Evolutionary conservation across 2,329 filamentous ascomycete species (phyloP).

Genomic region (Drechmeria coniospora): DNA sequence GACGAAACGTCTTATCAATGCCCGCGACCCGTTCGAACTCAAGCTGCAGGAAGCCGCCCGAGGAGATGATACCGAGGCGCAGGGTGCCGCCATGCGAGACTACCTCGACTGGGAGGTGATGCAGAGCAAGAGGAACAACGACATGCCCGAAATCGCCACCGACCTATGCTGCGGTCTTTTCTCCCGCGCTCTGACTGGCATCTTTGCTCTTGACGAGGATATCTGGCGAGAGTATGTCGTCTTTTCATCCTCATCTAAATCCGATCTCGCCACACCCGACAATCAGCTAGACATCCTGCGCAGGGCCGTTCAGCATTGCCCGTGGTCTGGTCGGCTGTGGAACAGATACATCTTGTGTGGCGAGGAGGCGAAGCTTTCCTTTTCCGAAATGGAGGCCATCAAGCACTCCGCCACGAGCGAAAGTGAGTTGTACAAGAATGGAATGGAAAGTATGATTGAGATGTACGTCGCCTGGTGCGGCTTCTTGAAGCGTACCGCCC

Average conservation of each 20-base stretch:
- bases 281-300: constrained; percentile 55
- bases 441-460: constrained; percentile 76
- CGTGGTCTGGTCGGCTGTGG: constrained; percentile 87
- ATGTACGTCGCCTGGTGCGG: constrained; percentile 92
- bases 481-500: constrained; percentile 74
- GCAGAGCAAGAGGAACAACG: constrained; percentile 36
- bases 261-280: constrained; percentile 21
- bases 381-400: constrained; percentile 70
- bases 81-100: constrained; percentile 37
- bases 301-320: constrained; percentile 76
- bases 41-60: constrained; percentile 44
- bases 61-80: constrained; percentile 37
- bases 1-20: constrained; percentile 45
- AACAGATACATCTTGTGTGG: constrained; percentile 74
- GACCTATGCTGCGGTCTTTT: constrained; percentile 52
- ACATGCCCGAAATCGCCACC: constrained; percentile 26
- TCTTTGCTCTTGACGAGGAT: constrained; percentile 57
- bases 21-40: constrained; percentile 54
- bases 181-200: constrained; percentile 54
- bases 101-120: constrained; percentile 79
- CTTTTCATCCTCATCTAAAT: constrained; percentile 43
- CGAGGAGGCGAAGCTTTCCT: constrained; percentile 62
- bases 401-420: constrained; percentile 87
- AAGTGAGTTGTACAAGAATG: constrained; percentile 68
- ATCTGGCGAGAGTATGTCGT: constrained; percentile 77